These are phyloP conservation scores for Hylodesmum podocarpum DNA, from an alignment of 306 rosid genomes.

Conservation along the genomic window DNA sequence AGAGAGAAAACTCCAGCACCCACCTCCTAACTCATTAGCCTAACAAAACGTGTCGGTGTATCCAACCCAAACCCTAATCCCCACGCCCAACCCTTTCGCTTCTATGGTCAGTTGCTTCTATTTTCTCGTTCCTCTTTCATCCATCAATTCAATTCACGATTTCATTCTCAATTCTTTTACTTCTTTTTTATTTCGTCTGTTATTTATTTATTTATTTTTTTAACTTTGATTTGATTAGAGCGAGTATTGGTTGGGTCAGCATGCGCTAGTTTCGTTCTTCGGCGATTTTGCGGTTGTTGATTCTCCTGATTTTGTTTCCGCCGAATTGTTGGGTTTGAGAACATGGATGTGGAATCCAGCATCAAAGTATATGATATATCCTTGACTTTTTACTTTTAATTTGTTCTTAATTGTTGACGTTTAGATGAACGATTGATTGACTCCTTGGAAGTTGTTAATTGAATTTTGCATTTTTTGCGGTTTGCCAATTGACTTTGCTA, in stretches of 20 bases:
- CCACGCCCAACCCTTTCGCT: conserved; percentile 4
- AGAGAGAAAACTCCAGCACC: no score
- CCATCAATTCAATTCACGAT: background rate
- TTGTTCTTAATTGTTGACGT: background rate
- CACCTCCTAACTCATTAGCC: no score
- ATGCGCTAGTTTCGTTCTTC: conserved; percentile 37
- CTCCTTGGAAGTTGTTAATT: background rate
- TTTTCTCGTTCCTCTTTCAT: background rate
- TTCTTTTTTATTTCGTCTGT: conserved; percentile 11
- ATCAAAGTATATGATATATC: conserved; percentile 56
- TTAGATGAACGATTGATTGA: background rate
- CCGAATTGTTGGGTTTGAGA: conserved; percentile 25
- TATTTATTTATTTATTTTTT: background rate
- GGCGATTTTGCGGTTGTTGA: conserved; percentile 30
- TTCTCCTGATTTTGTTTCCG: conserved; percentile 29
- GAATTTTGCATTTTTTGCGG: background rate
- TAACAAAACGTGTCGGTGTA: conserved; percentile 41
- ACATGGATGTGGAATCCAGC: conserved; percentile 71
- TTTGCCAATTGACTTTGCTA: background rate
- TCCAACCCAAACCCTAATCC: conserved; percentile 38
- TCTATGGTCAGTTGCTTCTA: background rate
- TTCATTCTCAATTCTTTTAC: background rate
- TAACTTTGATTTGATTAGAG: conserved; percentile 36
- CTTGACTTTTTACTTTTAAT: background rate
- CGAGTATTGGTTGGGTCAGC: conserved; percentile 25